Conservation (phyloP, 306 rosid genomes). For the Carpinus fangiana region DNA sequence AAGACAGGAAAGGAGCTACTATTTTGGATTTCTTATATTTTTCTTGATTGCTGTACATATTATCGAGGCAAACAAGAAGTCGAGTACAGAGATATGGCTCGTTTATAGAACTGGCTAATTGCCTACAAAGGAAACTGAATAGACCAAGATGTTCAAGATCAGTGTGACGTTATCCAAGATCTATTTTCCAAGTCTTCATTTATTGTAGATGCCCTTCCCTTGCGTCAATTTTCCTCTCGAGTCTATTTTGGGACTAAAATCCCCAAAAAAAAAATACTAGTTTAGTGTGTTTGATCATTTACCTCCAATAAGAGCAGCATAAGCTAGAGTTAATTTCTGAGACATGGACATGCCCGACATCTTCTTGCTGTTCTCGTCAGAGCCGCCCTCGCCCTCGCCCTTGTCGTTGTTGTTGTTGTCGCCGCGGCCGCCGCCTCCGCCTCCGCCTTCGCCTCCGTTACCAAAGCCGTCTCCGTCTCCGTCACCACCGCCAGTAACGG, state of each 20-base stretch:
- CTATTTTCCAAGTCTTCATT: background rate
- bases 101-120: background rate
- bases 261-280: background rate
- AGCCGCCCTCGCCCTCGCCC: conserved; percentile 49
- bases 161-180: background rate
- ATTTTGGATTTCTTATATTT: background rate
- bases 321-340: conserved; percentile 88
- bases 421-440: conserved; percentile 47
- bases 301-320: conserved; percentile 97
- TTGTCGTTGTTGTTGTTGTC: background rate
- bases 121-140: background rate
- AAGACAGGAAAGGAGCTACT: background rate
- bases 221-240: background rate
- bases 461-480: conserved; percentile 36
- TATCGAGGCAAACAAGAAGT: background rate
- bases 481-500: conserved; percentile 40
- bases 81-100: background rate
- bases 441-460: conserved; percentile 35
- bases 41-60: background rate
- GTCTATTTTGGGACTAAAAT: background rate
- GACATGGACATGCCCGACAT: conserved; percentile 70
- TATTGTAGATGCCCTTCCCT: background rate
- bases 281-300: background rate
- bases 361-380: conserved; percentile 48
- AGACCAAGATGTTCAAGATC: background rate